Evolutionary conservation across 2,329 filamentous ascomycete species (phyloP), one percentile per base, ranked within the genome.

Genomic region (Westerdykella ornata): DNA sequence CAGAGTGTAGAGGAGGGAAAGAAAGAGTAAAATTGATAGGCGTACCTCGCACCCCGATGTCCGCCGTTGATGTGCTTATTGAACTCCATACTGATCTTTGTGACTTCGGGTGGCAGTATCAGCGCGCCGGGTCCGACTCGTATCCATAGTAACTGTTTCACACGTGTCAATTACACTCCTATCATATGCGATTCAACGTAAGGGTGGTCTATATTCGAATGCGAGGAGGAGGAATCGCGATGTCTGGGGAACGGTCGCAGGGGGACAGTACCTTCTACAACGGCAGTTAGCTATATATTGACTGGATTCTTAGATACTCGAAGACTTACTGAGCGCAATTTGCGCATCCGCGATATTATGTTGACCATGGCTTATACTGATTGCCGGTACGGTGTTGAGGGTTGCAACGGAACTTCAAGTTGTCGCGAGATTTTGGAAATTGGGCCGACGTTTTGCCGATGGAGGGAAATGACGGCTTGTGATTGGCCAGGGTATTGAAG

Each of bases 101-200:
- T 81, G 40, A 94, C 78, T 59, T 87, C 79, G 20, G 80, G 74
- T 0, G 90, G 88, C 17, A 98, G 74, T 51, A 87, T 72, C 15
- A 86, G 83, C 33, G 92, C 88, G 42, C 90, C 92, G 20, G 85
- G 82, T 44, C 90, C 92, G 63, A 84, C 74, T 62, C 84, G 81
- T 67, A 97, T 73, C 59, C 75, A 72, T 49, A 92, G 75, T 38
- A 94, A 72, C 84, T 92, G 47, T 38, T 29, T 15, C n/a, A 26
- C 22, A 14, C 9, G 16, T 16, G 34, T 36, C n/a, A 15, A n/a
- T n/a, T 36, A 19, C 19, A 16, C 9, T 36, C 3, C 15, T 19
- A 8, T 4, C 2, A 14, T n/a, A n/a, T 19, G 17, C 6, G 9
- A 22, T 36, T 36, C 12, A 20, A 4, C n/a, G n/a, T 7, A 18